Conservation (phyloP, 225 moss, liverwort and hornwort species). For the Sphagnum contortum region DNA sequence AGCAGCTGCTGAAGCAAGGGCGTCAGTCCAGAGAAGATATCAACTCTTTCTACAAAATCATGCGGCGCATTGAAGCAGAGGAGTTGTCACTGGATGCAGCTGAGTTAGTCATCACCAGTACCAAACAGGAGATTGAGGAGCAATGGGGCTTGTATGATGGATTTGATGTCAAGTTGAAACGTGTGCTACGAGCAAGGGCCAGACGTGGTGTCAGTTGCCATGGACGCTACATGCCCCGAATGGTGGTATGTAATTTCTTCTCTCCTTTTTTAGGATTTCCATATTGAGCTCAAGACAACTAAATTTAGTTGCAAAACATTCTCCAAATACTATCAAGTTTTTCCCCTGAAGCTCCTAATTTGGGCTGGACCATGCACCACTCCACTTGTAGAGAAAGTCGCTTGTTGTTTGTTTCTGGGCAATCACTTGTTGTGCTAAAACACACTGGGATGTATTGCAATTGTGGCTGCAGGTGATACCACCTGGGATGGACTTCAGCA, state of each 20-base stretch:
- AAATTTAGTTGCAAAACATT: too few species aligned
- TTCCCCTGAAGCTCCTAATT: too few species aligned
- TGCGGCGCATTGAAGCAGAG: constrained; percentile 73
- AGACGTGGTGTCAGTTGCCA: constrained; percentile 56
- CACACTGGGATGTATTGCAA: too few species aligned
- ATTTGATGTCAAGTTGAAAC: constrained; percentile 63
- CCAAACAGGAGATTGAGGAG: constrained; percentile 74
- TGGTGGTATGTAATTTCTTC: constrained; percentile 43
- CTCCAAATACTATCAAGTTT: too few species aligned
- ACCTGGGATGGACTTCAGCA: constrained; percentile 77
- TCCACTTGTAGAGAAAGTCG: too few species aligned
- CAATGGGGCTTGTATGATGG: constrained; percentile 83
- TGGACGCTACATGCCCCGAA: constrained; percentile 72
- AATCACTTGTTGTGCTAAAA: too few species aligned
- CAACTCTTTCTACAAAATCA: constrained; percentile 58
- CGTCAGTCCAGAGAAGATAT: constrained; percentile 59
- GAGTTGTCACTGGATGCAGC: constrained; percentile 71
- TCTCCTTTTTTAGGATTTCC: too few species aligned
- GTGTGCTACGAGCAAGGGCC: constrained; percentile 48
- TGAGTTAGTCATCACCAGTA: constrained; percentile 73
- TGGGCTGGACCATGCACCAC: too few species aligned
- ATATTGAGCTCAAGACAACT: too few species aligned
- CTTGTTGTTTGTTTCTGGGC: too few species aligned
- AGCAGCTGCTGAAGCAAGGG: constrained; percentile 73
- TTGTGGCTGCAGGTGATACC: constrained; percentile 49